These are phyloP conservation scores for Przewalskia tangutica DNA, from an alignment of 257 asterid genomes.

Conservation along the genomic window DNA sequence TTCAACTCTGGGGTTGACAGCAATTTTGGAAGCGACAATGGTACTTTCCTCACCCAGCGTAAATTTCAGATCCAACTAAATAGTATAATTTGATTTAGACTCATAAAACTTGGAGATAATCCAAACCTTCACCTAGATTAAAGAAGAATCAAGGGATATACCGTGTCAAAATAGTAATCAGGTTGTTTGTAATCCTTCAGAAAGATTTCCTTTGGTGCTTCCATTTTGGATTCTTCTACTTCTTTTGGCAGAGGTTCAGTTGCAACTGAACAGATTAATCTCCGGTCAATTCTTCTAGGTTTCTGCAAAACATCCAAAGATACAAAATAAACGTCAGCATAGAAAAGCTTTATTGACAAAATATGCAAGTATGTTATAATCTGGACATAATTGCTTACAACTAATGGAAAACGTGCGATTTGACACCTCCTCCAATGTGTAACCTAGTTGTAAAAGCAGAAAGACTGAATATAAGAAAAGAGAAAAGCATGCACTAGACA, in stretches of 20 bases:
- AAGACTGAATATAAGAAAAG: background rate
- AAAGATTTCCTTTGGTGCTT: slow-evolving; percentile 79
- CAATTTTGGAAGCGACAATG: slow-evolving; percentile 52
- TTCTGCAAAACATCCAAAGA: slow-evolving; percentile 22
- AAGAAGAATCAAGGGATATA: slow-evolving; percentile 11
- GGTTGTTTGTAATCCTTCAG: slow-evolving; percentile 93
- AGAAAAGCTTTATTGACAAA: background rate
- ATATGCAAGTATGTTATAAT: background rate
- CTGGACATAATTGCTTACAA: slow-evolving; percentile 33
- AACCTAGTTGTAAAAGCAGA: slow-evolving; percentile 29
- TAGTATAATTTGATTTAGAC: slow-evolving; percentile 3
- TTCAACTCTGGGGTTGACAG: slow-evolving; percentile 72
- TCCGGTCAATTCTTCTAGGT: slow-evolving; percentile 27
- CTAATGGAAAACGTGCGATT: slow-evolving; percentile 23
- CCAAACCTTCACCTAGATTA: background rate
- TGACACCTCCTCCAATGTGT: slow-evolving; percentile 30
- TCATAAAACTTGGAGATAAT: background rate
- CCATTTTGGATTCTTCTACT: slow-evolving; percentile 67
- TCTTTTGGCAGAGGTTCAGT: slow-evolving; percentile 54
- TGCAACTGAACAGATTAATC: slow-evolving; percentile 73
- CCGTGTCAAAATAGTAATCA: slow-evolving; percentile 74
- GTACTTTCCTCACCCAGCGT: slow-evolving; percentile 78
- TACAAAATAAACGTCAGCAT: background rate
- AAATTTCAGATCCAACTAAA: slow-evolving; percentile 80
- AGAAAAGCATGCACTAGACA: background rate